Conservation (phyloP, 1,284 basidiomycete genomes). For the Heterobasidion irregulare region DNA sequence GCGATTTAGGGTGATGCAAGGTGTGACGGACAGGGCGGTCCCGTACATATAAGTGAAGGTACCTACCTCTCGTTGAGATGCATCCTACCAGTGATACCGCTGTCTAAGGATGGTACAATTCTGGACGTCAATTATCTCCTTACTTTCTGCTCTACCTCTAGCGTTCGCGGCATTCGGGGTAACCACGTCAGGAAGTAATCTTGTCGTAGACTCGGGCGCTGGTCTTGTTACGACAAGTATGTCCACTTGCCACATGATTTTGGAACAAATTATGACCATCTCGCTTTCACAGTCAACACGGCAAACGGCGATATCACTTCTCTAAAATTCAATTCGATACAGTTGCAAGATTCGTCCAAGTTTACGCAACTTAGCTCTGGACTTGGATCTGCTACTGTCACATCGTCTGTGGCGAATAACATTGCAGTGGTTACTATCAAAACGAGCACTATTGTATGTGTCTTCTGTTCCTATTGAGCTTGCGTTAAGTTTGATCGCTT, state of each 20-base stretch:
- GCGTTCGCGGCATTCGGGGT: not conserved
- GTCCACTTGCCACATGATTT: too few species aligned
- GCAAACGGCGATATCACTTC: not conserved
- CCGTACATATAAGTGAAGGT: too few species aligned
- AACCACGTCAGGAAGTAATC: not conserved
- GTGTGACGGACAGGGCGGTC: too few species aligned
- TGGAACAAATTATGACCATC: too few species aligned
- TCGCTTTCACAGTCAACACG: not conserved
- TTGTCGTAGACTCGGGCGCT: not conserved
- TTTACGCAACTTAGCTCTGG: not conserved
- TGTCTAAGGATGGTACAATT: not conserved
- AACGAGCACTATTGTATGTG: not conserved
- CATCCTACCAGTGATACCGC: not conserved
- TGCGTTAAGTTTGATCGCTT: too few species aligned
- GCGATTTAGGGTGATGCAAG: too few species aligned
- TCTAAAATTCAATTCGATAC: not conserved
- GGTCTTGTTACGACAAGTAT: not conserved
- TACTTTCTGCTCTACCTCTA: not conserved
- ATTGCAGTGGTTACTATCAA: not conserved
- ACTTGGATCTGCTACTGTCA: not conserved
- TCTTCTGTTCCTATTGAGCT: too few species aligned
- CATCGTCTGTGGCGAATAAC: not conserved
- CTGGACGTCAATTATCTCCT: not conserved
- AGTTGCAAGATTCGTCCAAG: not conserved
- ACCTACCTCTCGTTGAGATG: too few species aligned